Conservation (phyloP, 75 land plant species). For the Picea glauca region DNA sequence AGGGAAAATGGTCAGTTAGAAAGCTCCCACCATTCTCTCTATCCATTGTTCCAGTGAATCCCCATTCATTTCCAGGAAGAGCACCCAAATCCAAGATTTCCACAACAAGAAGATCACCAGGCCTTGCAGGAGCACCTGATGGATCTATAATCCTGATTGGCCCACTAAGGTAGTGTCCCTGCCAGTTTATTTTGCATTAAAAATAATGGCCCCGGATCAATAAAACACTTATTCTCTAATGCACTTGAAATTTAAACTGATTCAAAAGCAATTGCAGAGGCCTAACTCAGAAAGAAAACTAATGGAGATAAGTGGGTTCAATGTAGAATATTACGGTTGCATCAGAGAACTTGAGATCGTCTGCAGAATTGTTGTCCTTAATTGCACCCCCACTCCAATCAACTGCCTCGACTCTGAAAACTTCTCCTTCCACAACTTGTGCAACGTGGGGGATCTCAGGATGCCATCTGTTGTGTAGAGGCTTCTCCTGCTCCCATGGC, state of each 20-base stretch:
- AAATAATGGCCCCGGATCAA: background rate
- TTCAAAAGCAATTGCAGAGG: no score
- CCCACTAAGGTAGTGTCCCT: constrained; percentile 24
- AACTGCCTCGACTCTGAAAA: constrained; percentile 20
- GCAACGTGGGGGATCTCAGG: constrained; percentile 25
- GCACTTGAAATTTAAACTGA: no score
- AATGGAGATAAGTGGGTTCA: background rate
- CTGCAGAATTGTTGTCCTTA: constrained; percentile 21
- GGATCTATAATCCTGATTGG: constrained; percentile 17
- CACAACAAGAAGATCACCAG: constrained; percentile 23
- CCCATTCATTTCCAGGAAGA: constrained; percentile 25
- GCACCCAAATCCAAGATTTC: constrained; percentile 24
- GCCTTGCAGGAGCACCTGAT: constrained; percentile 17
- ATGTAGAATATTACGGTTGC: constrained; percentile 1
- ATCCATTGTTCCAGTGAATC: constrained; percentile 22
- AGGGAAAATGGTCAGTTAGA: constrained; percentile 24
- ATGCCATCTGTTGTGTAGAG: constrained; percentile 27
- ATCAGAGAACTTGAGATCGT: constrained; percentile 15
- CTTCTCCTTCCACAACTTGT: constrained; percentile 16
- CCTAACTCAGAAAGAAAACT: background rate
- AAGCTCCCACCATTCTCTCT: constrained; percentile 30
- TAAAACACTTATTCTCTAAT: background rate
- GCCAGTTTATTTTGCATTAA: background rate
- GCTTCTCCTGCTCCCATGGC: constrained; percentile 29
- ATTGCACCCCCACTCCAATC: constrained; percentile 24